These are phyloP conservation scores for Nannizzia gypsea DNA, from an alignment of 2,329 filamentous ascomycete genomes.

Conservation along the genomic window DNA sequence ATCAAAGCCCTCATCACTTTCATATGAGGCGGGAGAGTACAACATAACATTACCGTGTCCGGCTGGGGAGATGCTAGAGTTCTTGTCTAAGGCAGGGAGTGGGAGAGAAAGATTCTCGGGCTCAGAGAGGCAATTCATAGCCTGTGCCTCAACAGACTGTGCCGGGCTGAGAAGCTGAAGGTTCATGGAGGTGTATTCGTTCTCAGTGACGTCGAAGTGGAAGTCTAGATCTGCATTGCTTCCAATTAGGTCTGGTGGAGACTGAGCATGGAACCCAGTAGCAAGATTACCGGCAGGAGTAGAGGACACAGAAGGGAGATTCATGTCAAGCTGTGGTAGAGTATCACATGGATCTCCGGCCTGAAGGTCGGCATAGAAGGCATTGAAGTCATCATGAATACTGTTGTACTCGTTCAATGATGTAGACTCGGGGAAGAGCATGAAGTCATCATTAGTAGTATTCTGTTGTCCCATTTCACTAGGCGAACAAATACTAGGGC, in stretches of 20 bases:
- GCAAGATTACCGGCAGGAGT: not conserved
- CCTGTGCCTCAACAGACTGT: not conserved
- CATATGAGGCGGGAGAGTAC: conserved; percentile 19
- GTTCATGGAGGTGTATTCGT: conserved; percentile 20
- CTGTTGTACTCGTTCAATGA: conserved; percentile 4
- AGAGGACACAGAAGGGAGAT: conserved; percentile 16
- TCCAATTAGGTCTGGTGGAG: conserved; percentile 2
- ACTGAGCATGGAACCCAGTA: not conserved
- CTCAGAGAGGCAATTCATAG: not conserved
- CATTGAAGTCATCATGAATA: conserved; percentile 19
- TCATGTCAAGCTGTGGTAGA: conserved; percentile 17
- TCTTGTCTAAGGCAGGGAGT: conserved; percentile 12
- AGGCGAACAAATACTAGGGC: not conserved
- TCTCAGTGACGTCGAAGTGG: conserved; percentile 15
- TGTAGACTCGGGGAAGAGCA: conserved; percentile 14
- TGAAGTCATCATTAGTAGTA: conserved; percentile 5
- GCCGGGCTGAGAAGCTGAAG: conserved; percentile 18
- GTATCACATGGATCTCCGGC: conserved; percentile 21
- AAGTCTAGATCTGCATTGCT: conserved; percentile 11
- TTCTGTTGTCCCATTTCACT: not conserved
- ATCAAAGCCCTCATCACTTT: conserved; percentile 18
- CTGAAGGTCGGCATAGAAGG: conserved; percentile 22
- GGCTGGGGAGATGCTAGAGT: conserved; percentile 18
- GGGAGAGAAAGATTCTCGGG: conserved; percentile 9
- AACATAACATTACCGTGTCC: conserved; percentile 23